Base-by-base conservation (phyloP, 2,329 filamentous ascomycete species). In the Curvularia sp. region DNA sequence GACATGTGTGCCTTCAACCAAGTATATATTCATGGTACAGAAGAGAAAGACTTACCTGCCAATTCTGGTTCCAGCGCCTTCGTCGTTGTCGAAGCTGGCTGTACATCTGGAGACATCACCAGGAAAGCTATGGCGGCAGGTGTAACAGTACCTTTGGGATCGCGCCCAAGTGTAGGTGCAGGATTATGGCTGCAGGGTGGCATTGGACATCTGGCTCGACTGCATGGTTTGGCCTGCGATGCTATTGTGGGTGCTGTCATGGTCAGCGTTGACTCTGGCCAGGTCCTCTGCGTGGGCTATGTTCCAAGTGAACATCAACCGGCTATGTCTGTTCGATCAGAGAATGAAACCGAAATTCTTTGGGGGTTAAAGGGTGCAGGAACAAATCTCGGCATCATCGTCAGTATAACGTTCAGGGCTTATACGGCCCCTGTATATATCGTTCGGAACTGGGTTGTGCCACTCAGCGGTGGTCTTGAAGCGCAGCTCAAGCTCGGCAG, bases 161-260 rank as follows among this genome's bases (percentile, higher is more conserved):
- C 85, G 26, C 84, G 87, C 5, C 87, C 87, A 61, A 88, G 86
- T 62, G 85, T 89, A 26, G 87, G 87, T 2, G 82, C 85, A 0
- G 87, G 87, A 0, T 64, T 86, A 13, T 89, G 85, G 85, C 77
- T 89, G 47, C 86, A 89, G 77, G 87, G 87, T 41, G 86, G 87
- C 52, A 86, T 89, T 49, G 86, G 86, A 1, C 85, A 88, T 62
- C 75, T 87, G n/a, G 67, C 82, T 35, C 79, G 86, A 57, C 54
- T 79, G 8, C 72, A 86, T 61, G 86, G 87, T 1, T 84, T 89
- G 12, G 61, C 85, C 2, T 88, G 85, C 62, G 86, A 89, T 62
- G 70, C 81, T 44, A 83, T 89, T 46, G 70, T 88, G n/a, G 86
- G 87, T 61, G 86, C 83, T 20, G 80, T 88, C 2, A 12, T 89